Evolutionary conservation across 805 yeast species (phyloP).

Genomic region (Candida taoyuanica): DNA sequence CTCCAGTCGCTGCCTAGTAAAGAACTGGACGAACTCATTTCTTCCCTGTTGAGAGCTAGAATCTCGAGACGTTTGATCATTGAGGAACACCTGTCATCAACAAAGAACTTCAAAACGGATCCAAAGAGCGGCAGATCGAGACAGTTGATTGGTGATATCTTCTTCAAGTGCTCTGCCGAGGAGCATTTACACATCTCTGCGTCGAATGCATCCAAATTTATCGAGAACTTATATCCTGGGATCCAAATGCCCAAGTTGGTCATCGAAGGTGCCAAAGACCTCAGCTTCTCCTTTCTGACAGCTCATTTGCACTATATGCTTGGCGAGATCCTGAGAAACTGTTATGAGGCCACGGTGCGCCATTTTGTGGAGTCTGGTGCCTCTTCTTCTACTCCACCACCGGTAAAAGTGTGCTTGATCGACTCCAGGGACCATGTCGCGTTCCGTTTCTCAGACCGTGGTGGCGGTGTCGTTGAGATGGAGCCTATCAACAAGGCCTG

Average conservation of each 20-base stretch:
- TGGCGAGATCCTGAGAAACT: slow-evolving; percentile 84
- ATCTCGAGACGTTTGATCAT: slow-evolving; percentile 86
- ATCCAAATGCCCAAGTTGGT: slow-evolving; percentile 66
- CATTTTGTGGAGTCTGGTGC: slow-evolving; percentile 33
- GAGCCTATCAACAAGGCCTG: slow-evolving; percentile 62
- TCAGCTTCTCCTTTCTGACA: slow-evolving; percentile 75
- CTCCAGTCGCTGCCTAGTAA: slow-evolving; percentile 51
- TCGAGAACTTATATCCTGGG: slow-evolving; percentile 47
- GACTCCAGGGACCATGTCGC: slow-evolving; percentile 61
- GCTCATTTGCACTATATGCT: slow-evolving; percentile 82
- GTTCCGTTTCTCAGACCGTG: slow-evolving; percentile 81
- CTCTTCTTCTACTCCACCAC: slow-evolving; percentile 45
- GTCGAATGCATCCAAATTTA: slow-evolving; percentile 43
- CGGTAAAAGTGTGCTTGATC: slow-evolving; percentile 72
- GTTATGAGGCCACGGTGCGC: slow-evolving; percentile 74
- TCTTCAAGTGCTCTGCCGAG: slow-evolving; percentile 69
- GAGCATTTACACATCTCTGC: slow-evolving; percentile 59
- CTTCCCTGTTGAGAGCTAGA: slow-evolving; percentile 75
- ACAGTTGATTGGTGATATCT: slow-evolving; percentile 68
- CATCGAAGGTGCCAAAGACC: slow-evolving; percentile 67
- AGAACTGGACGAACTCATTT: slow-evolving; percentile 68
- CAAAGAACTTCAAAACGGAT: slow-evolving; percentile 53
- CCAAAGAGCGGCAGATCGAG: slow-evolving; percentile 43
- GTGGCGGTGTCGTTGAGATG: slow-evolving; percentile 71
- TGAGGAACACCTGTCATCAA: slow-evolving; percentile 83